phyloP scores from a whole-genome alignment of 2,329 filamentous ascomycete genomes.

The Ophiostoma quercus region DNA sequence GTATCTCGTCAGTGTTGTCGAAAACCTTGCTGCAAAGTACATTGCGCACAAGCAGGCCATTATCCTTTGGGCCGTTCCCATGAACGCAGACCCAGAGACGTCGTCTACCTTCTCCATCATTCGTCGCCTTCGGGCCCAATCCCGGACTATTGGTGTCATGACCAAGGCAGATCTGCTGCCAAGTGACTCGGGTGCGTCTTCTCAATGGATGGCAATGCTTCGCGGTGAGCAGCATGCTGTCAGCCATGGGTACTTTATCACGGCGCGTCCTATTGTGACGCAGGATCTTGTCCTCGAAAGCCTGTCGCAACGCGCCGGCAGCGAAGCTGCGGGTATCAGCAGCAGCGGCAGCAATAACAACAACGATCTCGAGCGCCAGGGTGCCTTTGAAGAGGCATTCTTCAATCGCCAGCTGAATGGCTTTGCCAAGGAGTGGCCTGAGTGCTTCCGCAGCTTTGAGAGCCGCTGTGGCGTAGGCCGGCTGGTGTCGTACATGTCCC shows the following conservation, averaged over 20 bases:
- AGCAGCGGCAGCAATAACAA: constrained; percentile 27
- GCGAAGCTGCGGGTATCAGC: not conserved
- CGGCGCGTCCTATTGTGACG: constrained; percentile 53
- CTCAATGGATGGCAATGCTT: constrained; percentile 61
- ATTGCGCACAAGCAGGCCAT: constrained; percentile 65
- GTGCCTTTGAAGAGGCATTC: constrained; percentile 48
- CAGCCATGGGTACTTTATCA: constrained; percentile 73
- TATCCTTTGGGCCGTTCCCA: constrained; percentile 69
- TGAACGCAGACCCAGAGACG: constrained; percentile 73
- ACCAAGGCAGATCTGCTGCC: constrained; percentile 77
- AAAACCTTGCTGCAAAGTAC: constrained; percentile 65
- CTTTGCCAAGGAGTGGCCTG: constrained; percentile 42
- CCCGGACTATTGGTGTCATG: constrained; percentile 66
- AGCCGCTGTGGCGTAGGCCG: constrained; percentile 51
- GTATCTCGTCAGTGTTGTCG: constrained; percentile 66
- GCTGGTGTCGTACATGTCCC: constrained; percentile 49
- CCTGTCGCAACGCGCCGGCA: constrained; percentile 15
- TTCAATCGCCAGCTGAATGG: constrained; percentile 38
- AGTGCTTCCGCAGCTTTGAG: constrained; percentile 43
- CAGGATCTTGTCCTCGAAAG: constrained; percentile 20
- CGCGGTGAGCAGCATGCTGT: constrained; percentile 56
- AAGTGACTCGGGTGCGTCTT: constrained; percentile 40
- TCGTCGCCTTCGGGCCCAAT: constrained; percentile 49
- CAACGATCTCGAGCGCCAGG: constrained; percentile 49
- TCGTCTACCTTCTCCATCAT: constrained; percentile 66